Percentiles rank a stretch among this genome's conserved stretches.
Conservation (phyloP, 768 basidiomycete genomes). For the Gautieria morchelliformis region DNA sequence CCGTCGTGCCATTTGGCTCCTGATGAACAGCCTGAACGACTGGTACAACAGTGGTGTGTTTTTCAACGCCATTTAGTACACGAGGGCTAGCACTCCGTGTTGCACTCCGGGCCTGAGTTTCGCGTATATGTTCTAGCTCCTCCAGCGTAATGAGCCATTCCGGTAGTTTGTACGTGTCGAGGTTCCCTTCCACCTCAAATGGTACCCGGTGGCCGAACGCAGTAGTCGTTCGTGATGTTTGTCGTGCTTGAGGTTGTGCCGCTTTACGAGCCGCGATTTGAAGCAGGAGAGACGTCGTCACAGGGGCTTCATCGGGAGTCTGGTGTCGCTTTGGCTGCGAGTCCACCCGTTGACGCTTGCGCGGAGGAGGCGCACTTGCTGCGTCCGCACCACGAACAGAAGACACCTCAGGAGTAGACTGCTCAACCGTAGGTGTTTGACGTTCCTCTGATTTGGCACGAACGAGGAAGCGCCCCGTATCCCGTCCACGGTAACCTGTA, state of each 20-base stretch:
- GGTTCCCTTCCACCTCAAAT: conserved; percentile 30
- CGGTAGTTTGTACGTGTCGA: conserved; percentile 42
- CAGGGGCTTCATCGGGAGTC: conserved; percentile 16
- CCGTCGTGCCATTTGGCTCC: background rate
- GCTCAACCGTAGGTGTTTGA: background rate
- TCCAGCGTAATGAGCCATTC: conserved; percentile 30
- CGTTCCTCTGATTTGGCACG: background rate
- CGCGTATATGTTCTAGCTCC: background rate
- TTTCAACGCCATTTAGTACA: background rate
- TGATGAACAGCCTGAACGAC: background rate
- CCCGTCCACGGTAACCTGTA: background rate
- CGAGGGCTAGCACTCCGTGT: conserved; percentile 1
- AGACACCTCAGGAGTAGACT: background rate
- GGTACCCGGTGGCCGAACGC: conserved; percentile 58
- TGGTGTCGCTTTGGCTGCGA: conserved; percentile 9
- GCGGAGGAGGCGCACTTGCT: conserved; percentile 12
- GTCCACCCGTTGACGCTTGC: conserved; percentile 20
- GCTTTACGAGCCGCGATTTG: conserved; percentile 40
- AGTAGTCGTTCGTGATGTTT: conserved; percentile 41
- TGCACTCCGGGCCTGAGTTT: background rate
- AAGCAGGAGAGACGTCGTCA: conserved; percentile 13
- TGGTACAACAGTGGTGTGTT: background rate
- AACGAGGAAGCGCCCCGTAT: background rate
- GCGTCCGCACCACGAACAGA: conserved; percentile 1
- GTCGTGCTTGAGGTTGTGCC: conserved; percentile 32